These are phyloP conservation scores for Rhododendron mucronatum DNA, from an alignment of 148 eudicot genomes.

Conservation along the genomic window DNA sequence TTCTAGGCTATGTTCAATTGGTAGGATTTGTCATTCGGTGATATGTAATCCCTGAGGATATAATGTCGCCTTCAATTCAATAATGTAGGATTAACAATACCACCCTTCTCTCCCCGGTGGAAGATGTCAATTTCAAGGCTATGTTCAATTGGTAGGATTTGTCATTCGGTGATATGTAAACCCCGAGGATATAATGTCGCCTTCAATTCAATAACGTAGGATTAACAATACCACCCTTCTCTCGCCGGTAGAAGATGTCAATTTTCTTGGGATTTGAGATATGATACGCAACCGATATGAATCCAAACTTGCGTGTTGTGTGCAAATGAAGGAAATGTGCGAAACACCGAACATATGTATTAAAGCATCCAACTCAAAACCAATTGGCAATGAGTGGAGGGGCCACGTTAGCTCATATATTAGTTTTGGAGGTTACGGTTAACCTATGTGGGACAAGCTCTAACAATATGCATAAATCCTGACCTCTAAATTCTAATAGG, in stretches of 20 bases:
- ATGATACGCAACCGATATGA: background rate
- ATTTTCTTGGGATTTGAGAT: background rate
- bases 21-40: background rate
- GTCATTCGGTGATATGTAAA: background rate
- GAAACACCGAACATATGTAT: background rate
- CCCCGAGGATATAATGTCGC: background rate
- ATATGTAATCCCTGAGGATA: background rate
- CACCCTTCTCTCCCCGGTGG: background rate
- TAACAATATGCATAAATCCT: background rate
- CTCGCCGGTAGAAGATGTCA: background rate
- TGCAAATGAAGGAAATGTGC: background rate
- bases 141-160: background rate
- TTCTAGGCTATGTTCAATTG: background rate
- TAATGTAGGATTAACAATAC: background rate
- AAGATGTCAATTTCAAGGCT: background rate
- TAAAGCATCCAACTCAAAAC: background rate
- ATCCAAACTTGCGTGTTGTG: background rate
- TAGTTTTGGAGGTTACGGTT: background rate
- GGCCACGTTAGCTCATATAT: background rate
- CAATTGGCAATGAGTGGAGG: background rate
- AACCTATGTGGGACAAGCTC: background rate
- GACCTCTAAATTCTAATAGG: background rate
- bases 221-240: background rate
- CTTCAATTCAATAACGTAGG: background rate
- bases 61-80: background rate